Percentiles rank a stretch among this genome's conserved stretches.
Conservation (phyloP, 805 yeast species). For the Myxozyma lipomycoides region DNA sequence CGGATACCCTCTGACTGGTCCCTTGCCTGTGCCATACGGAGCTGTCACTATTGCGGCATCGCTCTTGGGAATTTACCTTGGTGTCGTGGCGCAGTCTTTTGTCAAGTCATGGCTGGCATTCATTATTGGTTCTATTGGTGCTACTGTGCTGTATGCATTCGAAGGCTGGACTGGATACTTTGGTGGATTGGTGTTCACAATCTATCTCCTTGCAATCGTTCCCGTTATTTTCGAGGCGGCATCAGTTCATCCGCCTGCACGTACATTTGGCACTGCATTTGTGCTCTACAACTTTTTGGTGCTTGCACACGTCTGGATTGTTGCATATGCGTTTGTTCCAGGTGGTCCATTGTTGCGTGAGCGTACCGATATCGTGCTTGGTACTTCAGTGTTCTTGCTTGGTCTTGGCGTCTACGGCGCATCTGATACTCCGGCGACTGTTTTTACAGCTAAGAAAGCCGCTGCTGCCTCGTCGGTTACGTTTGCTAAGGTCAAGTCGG, state of each 20-base stretch:
- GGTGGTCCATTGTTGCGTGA: constrained; percentile 86
- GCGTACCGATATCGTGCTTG: constrained; percentile 72
- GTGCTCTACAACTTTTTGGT: constrained; percentile 53
- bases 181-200: constrained; percentile 63
- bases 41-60: constrained; percentile 55
- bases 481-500: constrained; percentile 14
- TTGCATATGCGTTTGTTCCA: constrained; percentile 97
- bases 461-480: constrained; percentile 18
- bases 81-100: constrained; percentile 34
- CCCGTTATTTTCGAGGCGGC: constrained; percentile 42
- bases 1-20: constrained; percentile 84
- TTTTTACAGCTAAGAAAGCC: constrained; percentile 16
- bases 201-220: constrained; percentile 45
- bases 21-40: constrained; percentile 84
- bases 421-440: background rate
- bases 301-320: constrained; percentile 91
- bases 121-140: constrained; percentile 47
- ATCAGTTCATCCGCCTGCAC: constrained; percentile 53
- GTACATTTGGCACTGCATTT: constrained; percentile 40
- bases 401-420: constrained; percentile 49
- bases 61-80: constrained; percentile 53
- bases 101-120: constrained; percentile 37
- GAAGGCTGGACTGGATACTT: constrained; percentile 68
- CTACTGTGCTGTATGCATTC: constrained; percentile 47
- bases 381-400: constrained; percentile 50